A percentile compares a stretch with the other conserved stretches of the same genome.
These are phyloP conservation scores for Xylaria sp. DNA, from an alignment of 2,329 filamentous ascomycete genomes.

Conservation along the genomic window DNA sequence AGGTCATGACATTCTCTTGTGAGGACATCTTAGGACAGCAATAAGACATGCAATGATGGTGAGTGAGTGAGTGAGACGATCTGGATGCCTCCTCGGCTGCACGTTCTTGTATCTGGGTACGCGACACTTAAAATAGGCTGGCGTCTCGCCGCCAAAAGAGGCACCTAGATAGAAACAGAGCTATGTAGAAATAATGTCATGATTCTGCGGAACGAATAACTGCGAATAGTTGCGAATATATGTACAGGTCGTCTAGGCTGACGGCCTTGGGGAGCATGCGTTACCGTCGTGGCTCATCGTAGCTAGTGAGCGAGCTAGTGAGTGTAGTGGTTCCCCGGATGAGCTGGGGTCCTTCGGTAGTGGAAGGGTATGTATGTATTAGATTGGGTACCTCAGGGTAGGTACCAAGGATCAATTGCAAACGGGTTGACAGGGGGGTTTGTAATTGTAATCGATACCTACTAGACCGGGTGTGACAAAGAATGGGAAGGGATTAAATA, in stretches of 20 bases:
- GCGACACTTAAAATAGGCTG: not conserved
- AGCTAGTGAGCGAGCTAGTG: not conserved
- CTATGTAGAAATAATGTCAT: conserved; percentile 1
- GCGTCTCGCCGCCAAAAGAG: not conserved
- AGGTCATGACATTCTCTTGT: conserved; percentile 40
- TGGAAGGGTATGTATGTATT: not conserved
- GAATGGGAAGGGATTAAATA: no score
- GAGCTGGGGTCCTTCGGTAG: conserved; percentile 16
- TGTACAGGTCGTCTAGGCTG: not conserved
- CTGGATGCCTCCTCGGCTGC: not conserved
- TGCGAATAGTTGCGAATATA: not conserved
- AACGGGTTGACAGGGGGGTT: conserved; percentile 4
- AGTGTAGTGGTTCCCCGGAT: conserved; percentile 11
- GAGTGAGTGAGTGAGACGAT: not conserved
- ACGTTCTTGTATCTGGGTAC: conserved; percentile 2
- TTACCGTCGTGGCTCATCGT: conserved; percentile 19
- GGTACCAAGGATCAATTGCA: not conserved
- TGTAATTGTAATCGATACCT: not conserved
- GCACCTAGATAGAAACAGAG: not conserved
- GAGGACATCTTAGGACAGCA: conserved; percentile 24
- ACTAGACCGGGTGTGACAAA: no score
- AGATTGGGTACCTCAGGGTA: not conserved
- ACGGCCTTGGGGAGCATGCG: conserved; percentile 2
- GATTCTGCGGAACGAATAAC: not conserved
- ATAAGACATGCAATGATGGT: not conserved